phyloP scores from a whole-genome alignment of 768 basidiomycete species.

The Trametopsis cervina region DNA sequence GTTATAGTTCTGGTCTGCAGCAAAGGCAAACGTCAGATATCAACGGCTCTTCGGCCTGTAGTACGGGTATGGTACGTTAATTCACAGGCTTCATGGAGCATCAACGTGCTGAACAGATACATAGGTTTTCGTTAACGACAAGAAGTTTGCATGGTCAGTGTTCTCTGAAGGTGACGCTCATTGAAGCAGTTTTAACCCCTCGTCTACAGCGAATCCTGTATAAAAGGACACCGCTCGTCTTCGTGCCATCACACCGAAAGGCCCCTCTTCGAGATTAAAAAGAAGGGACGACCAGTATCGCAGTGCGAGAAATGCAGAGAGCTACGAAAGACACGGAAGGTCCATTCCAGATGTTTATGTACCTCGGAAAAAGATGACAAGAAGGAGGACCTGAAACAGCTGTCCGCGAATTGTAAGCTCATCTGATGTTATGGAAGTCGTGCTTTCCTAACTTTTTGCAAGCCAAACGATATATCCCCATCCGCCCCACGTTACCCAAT shows the following conservation, averaged over 20 bases:
- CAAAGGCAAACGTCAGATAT: no score
- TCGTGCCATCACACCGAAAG: slow-evolving; percentile 42
- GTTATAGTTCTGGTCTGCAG: no score
- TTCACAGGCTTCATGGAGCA: not conserved
- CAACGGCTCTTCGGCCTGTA: no score
- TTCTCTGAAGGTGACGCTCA: no score
- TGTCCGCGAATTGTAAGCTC: slow-evolving; percentile 11
- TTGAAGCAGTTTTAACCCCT: slow-evolving; percentile 1
- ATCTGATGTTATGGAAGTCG: not conserved
- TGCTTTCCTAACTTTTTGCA: not conserved
- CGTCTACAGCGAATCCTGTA: slow-evolving; percentile 74
- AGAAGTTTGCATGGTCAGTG: slow-evolving; percentile 78
- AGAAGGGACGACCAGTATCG: slow-evolving; percentile 50
- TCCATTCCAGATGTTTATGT: slow-evolving; percentile 15
- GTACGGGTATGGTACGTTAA: not conserved
- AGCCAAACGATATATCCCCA: slow-evolving; percentile 53
- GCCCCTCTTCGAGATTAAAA: slow-evolving; percentile 77
- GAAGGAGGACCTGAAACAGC: slow-evolving; percentile 6
- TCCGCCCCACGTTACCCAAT: slow-evolving; percentile 66
- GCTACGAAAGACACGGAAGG: slow-evolving; percentile 33
- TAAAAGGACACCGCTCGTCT: slow-evolving; percentile 56
- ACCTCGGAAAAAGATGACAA: slow-evolving; percentile 1
- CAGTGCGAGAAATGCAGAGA: slow-evolving; percentile 36
- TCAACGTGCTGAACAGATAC: not conserved
- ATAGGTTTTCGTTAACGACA: slow-evolving; percentile 63